Evolutionary conservation across 345 rosid genomes (phyloP), one percentile per base, ranked within the genome.

Genomic region (Erysimum cheiranthoides): DNA sequence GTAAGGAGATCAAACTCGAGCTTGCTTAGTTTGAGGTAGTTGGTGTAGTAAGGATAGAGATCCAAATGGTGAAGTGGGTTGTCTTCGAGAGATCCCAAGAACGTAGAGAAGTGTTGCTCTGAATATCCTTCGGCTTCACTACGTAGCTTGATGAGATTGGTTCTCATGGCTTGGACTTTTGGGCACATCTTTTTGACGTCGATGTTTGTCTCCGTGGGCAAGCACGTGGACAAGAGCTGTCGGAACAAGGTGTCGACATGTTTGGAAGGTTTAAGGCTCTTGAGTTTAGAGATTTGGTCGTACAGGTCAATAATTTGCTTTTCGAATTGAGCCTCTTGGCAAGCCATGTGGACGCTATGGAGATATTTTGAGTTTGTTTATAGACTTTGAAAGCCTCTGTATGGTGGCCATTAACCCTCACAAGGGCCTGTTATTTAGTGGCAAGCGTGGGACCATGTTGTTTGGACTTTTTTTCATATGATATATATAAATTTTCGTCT

Each of bases 121-220:
- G 34, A 25, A 25, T 11, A 27, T 27, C 58, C 34, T 52, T 10
- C 58, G 34, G n/a, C 58, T 52, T 52, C 58, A 52, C 58, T 27
- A 11, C 58, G 58, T 52, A 52, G 34, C 58, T 52, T 52, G 58
- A 52, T 12, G 58, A 52, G 58, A 52, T 12, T 52, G 8, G 58
- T 30, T 28, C 60, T 54, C 18, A 54, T 54, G 59, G 35, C 17
- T 54, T 28, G 36, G 18, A 30, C n/a, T 27, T 53, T 54, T 54
- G 60, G 36, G 14, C 18, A 54, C 36, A 54, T 54, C 17, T 30
- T 54, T 10, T 54, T 12, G 10, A 13, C 18, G 36, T 30, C 36
- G 36, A 54, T 30, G 10, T 13, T 30, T 54, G 36, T 54, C 60
- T 54, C 60, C 36, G 36, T 54, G 10, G 18, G 60, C 16, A 54